Base-by-base conservation (phyloP, 371 early-diverging fungal genomes). In the Mortierella sp. region DNA sequence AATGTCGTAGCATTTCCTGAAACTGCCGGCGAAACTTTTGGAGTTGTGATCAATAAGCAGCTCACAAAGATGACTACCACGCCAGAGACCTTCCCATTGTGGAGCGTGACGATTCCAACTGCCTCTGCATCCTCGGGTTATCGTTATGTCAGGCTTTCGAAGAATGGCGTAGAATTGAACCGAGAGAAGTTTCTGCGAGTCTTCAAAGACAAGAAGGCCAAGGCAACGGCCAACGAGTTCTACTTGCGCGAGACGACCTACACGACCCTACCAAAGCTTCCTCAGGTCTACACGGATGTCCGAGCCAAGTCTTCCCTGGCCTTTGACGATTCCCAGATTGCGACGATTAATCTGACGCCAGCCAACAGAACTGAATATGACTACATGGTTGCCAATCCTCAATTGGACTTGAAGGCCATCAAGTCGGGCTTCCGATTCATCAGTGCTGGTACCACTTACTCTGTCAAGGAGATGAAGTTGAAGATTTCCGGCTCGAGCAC, bases 401-500 rank as follows among this genome's bases (percentile, higher is more conserved):
- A 56, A 67, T 14, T 28, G 43, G 21, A 63, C 62, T 13, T 23
- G 48, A 53, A 69, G 48, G 41, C 50, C 23, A 30, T 64, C 51
- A 41, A 50, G 50, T 54, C 60, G 6, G 39, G 51, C 28, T 71
- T 71, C 64, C 64, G 64, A 8, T 71, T 71, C 56, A 54, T 71
- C 51, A 71, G 50, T 18, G 55, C 61, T 38, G 64, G 55, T 13
- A 55, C 54, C 18, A 27, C 60, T 24, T 64, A 71, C 56, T 55
- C 26, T 23, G 48, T 31, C 38, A 61, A 56, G 0, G 47, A 79
- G 42, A 80, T 83, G 34, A 60, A 78, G 47, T 46, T 83, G 47
- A 83, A 81, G 66, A 52, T 83, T 23, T 79, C 81, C 13, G 83
- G 83, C 2, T 78, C 79, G 24, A 78, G 71, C 49, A 73, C 81